Percentiles rank a stretch among this genome's conserved stretches.
phyloP scores from a whole-genome alignment of 208 protist species.

The Trypanosoma cruzi region DNA sequence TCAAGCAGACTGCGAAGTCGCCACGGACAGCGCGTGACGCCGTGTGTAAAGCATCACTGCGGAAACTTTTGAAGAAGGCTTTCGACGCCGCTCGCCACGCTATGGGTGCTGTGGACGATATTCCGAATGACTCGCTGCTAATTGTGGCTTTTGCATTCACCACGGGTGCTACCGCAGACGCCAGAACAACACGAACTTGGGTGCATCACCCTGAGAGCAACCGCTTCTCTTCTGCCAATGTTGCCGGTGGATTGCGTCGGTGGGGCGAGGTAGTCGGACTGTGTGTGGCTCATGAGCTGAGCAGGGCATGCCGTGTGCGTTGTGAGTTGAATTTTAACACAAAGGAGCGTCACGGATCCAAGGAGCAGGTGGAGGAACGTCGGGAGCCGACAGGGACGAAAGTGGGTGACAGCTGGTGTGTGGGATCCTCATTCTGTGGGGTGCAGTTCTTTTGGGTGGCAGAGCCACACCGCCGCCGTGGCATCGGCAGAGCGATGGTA shows the following conservation, averaged over 20 bases:
- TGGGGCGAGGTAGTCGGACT: slow-evolving; percentile 23
- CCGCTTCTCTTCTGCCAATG: neutral
- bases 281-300: slow-evolving; percentile 28
- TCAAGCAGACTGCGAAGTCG: neutral
- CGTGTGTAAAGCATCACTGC: slow-evolving; percentile 3
- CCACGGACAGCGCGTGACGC: neutral
- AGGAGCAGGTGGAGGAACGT: neutral
- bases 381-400: slow-evolving; percentile 11
- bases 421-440: slow-evolving; percentile 48
- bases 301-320: slow-evolving; percentile 22
- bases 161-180: neutral
- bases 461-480: slow-evolving; percentile 25
- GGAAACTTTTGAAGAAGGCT: neutral
- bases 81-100: slow-evolving; percentile 12
- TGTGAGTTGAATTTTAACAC: neutral
- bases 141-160: slow-evolving; percentile 27
- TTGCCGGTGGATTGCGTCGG: neutral
- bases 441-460: slow-evolving; percentile 67
- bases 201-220: neutral
- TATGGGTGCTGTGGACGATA: slow-evolving; percentile 35
- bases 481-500: slow-evolving; percentile 39
- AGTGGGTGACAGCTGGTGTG: slow-evolving; percentile 40
- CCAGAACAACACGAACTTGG: neutral
- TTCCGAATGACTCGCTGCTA: slow-evolving; percentile 20
- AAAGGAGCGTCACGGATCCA: neutral